phyloP scores from a whole-genome alignment of 768 basidiomycete genomes.

The Daedaleopsis nitida region DNA sequence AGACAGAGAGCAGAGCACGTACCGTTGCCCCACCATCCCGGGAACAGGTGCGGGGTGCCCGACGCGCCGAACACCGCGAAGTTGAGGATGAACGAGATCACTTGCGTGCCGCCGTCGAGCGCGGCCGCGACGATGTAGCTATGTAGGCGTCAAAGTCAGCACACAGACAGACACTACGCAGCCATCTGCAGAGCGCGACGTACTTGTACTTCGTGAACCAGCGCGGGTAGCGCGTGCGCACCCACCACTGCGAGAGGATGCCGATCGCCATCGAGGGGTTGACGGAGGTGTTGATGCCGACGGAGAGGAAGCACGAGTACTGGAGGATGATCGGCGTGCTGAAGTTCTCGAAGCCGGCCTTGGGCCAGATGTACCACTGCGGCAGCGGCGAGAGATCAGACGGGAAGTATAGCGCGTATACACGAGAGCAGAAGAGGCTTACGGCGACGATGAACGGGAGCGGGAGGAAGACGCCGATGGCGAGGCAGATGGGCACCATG shows the following conservation, averaged over 20 bases:
- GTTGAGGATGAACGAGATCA: constrained; percentile 39
- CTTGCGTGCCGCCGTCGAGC: constrained; percentile 42
- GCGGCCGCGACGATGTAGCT: constrained; percentile 44
- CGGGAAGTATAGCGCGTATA: no score
- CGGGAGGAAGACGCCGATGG: constrained; percentile 55
- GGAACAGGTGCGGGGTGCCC: constrained; percentile 30
- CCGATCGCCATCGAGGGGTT: constrained; percentile 47
- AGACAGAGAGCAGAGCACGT: neutral
- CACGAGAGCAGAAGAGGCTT: neutral
- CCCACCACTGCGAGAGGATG: constrained; percentile 49
- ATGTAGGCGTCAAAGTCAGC: neutral
- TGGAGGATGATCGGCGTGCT: constrained; percentile 48
- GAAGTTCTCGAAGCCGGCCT: constrained; percentile 47
- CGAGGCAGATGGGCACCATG: constrained; percentile 38
- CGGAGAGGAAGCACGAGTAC: constrained; percentile 47
- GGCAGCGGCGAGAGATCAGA: neutral
- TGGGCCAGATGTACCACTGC: constrained; percentile 48
- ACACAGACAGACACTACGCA: neutral
- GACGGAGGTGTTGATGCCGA: constrained; percentile 59
- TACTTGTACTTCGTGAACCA: constrained; percentile 42
- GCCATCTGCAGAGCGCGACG: constrained; percentile 7
- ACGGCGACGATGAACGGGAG: constrained; percentile 50
- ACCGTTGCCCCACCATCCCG: constrained; percentile 31
- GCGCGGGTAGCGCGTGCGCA: constrained; percentile 39
- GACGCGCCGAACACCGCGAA: constrained; percentile 33